Base-by-base conservation (phyloP, 805 yeast species). In the Jamesozyma gamospora region DNA sequence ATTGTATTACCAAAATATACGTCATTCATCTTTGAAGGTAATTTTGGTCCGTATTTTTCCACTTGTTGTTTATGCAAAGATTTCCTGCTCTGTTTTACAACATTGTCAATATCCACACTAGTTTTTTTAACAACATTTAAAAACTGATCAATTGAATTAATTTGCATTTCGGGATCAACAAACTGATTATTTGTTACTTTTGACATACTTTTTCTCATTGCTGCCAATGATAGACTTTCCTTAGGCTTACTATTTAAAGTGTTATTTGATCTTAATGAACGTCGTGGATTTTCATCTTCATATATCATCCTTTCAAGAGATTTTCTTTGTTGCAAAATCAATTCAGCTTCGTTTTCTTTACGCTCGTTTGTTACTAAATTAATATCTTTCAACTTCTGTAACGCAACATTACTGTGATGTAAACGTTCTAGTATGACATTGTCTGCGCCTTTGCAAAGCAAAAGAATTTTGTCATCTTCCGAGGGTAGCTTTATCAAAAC, bases 401-500 rank as follows among this genome's bases (percentile, higher is more conserved):
- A 60, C 0, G 94, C 95, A 36, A 81, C 37, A 1, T 71, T 73
- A 0, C 72, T 48, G 46, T 79, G 67, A 41, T 67, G 70, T 42
- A 92, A 66, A 42, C 83, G 71, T 37, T 88, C 95, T 38, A 88
- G 58, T 36, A 92, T 84, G 10, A 90, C 72, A 52, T 85, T 85
- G 58, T 92, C 98, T 2, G 99, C 98, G 40, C 98, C 99, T 62
- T 92, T 92, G 62, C 95, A 86, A 32, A 92, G 65, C 46, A 92
- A 54, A 34, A 90, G 75, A 17, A 87, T 71, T 42, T 82, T 71
- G 6, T 75, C 75, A 2, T 46, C 42, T 15, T 52, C 52, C 55
- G 83, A 82, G 0, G 96, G 95, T 49, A 83, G 75, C 44, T 64
- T 70, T 1, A 87, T 79, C 9, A 90, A 58, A n/a, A 84, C 76